Evolutionary conservation across 257 asterid genomes (phyloP).

Genomic region (Gynochthodes officinalis): DNA sequence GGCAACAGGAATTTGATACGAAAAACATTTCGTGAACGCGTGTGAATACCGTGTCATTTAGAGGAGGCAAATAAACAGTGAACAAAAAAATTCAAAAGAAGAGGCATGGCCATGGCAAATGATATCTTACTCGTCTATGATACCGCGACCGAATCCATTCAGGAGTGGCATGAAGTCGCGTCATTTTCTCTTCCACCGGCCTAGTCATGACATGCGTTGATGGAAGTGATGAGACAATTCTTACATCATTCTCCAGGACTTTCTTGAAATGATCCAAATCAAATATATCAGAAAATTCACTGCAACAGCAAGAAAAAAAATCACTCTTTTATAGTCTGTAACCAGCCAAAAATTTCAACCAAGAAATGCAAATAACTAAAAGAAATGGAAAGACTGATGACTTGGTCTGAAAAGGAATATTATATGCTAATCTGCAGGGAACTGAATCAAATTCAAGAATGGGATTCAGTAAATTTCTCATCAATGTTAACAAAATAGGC

Average conservation of each 20-base stretch:
- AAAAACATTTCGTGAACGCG: not conserved
- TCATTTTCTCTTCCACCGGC: slow-evolving; percentile 76
- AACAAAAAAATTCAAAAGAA: slow-evolving; percentile 3
- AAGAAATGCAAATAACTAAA: not conserved
- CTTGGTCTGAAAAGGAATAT: not conserved
- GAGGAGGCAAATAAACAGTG: not conserved
- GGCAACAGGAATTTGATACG: not conserved
- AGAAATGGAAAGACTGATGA: not conserved
- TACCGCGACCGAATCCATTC: slow-evolving; percentile 83
- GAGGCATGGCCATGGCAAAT: not conserved
- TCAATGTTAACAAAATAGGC: not conserved
- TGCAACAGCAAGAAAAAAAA: slow-evolving; percentile 43
- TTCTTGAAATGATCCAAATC: slow-evolving; percentile 89
- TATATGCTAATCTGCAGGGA: not conserved
- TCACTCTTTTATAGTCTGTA: not conserved
- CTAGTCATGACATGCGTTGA: slow-evolving; percentile 87
- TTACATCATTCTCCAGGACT: slow-evolving; percentile 68
- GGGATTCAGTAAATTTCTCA: not conserved
- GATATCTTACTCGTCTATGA: slow-evolving; percentile 42
- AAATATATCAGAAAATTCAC: slow-evolving; percentile 92
- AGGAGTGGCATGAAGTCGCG: slow-evolving; percentile 70
- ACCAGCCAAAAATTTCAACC: not conserved
- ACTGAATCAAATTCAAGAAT: not conserved
- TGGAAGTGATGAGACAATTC: slow-evolving; percentile 85
- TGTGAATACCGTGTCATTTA: not conserved